A percentile compares a stretch with the other conserved stretches of the same genome.
Evolutionary conservation across 345 rosid species (phyloP).

Genomic region (Camelina hispida): DNA sequence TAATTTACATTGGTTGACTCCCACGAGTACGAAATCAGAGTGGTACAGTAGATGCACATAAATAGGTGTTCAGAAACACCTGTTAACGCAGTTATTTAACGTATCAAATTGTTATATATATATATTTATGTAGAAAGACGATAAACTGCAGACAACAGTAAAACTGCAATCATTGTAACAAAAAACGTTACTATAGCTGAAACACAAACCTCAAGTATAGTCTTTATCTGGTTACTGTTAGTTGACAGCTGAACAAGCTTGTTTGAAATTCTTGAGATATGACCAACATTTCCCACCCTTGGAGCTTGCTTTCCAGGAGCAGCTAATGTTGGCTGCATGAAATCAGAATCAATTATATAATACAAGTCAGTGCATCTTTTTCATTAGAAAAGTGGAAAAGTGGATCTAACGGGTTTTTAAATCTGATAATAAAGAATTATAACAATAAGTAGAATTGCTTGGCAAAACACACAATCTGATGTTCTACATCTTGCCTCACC

Average conservation of each 20-base stretch:
- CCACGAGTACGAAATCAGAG: conserved; percentile 18
- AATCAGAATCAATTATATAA: conserved; percentile 13
- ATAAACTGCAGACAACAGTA: conserved; percentile 4
- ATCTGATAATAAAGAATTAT: background rate
- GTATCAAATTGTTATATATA: background rate
- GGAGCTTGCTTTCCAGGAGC: conserved; percentile 78
- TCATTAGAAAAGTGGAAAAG: background rate
- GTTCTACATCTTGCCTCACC: conserved; percentile 23
- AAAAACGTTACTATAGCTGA: conserved; percentile 1
- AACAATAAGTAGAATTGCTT: conserved; percentile 2
- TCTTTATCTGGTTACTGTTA: conserved; percentile 64
- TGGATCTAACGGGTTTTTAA: background rate
- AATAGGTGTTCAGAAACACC: conserved; percentile 1
- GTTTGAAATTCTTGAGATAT: conserved; percentile 81
- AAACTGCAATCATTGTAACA: background rate
- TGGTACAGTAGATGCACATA: conserved; percentile 1
- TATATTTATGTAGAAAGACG: background rate
- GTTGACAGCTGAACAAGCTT: conserved; percentile 78
- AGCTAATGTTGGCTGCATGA: conserved; percentile 80
- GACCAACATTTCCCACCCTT: conserved; percentile 93
- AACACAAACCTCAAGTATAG: conserved; percentile 71
- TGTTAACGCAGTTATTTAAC: background rate
- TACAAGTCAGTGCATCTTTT: conserved; percentile 8
- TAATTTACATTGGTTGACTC: background rate
- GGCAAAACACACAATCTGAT: conserved; percentile 26